These are phyloP conservation scores for Porodaedalea pini DNA, from an alignment of 1,284 basidiomycete species.

Conservation along the genomic window DNA sequence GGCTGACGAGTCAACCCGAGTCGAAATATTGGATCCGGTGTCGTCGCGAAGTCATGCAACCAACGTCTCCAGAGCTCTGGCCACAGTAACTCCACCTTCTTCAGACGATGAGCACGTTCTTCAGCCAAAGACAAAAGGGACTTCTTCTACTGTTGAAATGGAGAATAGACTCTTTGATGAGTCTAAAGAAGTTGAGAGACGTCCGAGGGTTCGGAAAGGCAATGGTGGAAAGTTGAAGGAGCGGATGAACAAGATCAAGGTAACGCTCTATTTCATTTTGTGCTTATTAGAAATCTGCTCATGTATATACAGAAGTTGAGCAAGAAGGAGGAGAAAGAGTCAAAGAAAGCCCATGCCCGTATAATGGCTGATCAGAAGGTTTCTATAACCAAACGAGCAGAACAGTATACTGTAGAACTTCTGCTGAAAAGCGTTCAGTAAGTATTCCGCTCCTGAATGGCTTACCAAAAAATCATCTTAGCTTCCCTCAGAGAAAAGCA, in stretches of 20 bases:
- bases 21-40: not conserved
- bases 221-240: not conserved
- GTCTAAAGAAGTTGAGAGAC: not conserved
- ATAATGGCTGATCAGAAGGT: conserved; percentile 19
- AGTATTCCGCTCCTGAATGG: not conserved
- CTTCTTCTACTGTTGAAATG: no score
- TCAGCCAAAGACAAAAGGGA: not conserved
- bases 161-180: not conserved
- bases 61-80: no score
- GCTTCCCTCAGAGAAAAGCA: not conserved
- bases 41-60: no score
- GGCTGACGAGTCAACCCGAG: not conserved
- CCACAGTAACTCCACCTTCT: no score
- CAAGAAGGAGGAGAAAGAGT: conserved; percentile 21
- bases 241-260: conserved; percentile 15
- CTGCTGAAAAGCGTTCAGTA: conserved; percentile 16
- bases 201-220: not conserved
- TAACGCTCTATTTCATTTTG: not conserved
- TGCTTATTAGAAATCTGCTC: not conserved
- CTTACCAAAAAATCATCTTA: not conserved
- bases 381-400: conserved; percentile 13
- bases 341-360: conserved; percentile 20
- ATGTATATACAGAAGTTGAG: conserved; percentile 13
- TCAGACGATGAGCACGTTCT: no score
- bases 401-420: conserved; percentile 9